Evolutionary conservation across 805 yeast genomes (phyloP).

Genomic region (Teunomyces kruisii): DNA sequence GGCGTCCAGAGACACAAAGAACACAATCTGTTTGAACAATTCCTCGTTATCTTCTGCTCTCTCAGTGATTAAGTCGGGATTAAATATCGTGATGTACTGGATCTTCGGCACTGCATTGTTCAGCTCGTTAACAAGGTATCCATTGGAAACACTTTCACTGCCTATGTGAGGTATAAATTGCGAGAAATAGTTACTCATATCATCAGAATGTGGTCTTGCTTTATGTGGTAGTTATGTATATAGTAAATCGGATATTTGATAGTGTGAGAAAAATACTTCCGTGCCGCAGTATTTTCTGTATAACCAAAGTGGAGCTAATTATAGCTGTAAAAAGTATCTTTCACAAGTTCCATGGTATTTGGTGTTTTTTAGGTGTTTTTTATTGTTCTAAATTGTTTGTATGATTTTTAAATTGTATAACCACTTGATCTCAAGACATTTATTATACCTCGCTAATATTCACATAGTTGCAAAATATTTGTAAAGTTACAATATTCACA

Average conservation of each 20-base stretch:
- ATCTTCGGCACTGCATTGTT: constrained; percentile 11
- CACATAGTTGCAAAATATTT: too few species aligned
- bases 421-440: not conserved
- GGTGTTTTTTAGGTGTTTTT: too few species aligned
- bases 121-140: constrained; percentile 4
- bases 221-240: not conserved
- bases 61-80: constrained; percentile 25
- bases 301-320: too few species aligned
- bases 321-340: too few species aligned
- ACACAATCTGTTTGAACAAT: constrained; percentile 31
- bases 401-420: too few species aligned
- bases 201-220: not conserved
- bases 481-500: too few species aligned
- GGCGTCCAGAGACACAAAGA: constrained; percentile 21
- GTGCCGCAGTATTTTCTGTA: too few species aligned
- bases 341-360: too few species aligned
- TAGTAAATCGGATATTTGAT: too few species aligned
- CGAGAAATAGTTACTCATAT: constrained; percentile 30
- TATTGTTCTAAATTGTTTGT: too few species aligned
- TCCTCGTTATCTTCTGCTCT: constrained; percentile 30
- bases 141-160: constrained; percentile 11
- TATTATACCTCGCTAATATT: too few species aligned
- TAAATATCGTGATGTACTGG: constrained; percentile 30
- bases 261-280: not conserved
- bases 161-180: constrained; percentile 30